phyloP scores from a whole-genome alignment of 495 filamentous ascomycete species.

The Neurospora tetraspora region DNA sequence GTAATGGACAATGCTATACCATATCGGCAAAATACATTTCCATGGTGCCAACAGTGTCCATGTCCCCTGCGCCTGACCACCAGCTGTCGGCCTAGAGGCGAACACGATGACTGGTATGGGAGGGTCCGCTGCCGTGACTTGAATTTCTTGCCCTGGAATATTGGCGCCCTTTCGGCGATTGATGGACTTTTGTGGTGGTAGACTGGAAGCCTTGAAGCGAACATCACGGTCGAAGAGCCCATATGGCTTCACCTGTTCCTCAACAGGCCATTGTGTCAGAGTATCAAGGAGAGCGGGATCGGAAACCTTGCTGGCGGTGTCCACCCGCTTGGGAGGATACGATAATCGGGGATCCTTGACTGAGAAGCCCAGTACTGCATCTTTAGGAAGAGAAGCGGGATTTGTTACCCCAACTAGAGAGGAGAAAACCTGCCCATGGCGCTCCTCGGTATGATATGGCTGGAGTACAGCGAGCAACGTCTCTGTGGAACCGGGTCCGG shows the following conservation, averaged over 20 bases:
- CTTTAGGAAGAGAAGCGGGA: constrained; percentile 61
- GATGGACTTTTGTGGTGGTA: constrained; percentile 77
- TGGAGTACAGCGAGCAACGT: constrained; percentile 62
- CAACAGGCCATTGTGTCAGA: constrained; percentile 62
- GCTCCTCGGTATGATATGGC: constrained; percentile 37
- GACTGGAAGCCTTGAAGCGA: constrained; percentile 46
- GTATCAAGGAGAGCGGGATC: constrained; percentile 41
- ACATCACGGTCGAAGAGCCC: constrained; percentile 58
- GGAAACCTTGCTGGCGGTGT: constrained; percentile 37
- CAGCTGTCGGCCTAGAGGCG: constrained; percentile 39
- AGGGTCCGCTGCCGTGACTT: constrained; percentile 57
- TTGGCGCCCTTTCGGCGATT: constrained; percentile 70
- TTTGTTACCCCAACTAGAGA: constrained; percentile 63
- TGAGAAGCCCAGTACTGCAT: constrained; percentile 62
- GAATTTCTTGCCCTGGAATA: constrained; percentile 52
- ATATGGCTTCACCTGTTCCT: constrained; percentile 43
- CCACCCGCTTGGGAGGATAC: constrained; percentile 49
- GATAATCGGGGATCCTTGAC: constrained; percentile 71
- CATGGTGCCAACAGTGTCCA: constrained; percentile 89
- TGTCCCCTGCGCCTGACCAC: constrained; percentile 48
- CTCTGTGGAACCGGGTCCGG: constrained; percentile 76
- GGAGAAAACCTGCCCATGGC: constrained; percentile 48
- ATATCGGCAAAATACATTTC: constrained; percentile 80
- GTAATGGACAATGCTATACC: constrained; percentile 81
- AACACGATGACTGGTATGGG: constrained; percentile 70